phyloP scores from a whole-genome alignment of 2,329 filamentous ascomycete species.

The Phaeosphaeria sp. region DNA sequence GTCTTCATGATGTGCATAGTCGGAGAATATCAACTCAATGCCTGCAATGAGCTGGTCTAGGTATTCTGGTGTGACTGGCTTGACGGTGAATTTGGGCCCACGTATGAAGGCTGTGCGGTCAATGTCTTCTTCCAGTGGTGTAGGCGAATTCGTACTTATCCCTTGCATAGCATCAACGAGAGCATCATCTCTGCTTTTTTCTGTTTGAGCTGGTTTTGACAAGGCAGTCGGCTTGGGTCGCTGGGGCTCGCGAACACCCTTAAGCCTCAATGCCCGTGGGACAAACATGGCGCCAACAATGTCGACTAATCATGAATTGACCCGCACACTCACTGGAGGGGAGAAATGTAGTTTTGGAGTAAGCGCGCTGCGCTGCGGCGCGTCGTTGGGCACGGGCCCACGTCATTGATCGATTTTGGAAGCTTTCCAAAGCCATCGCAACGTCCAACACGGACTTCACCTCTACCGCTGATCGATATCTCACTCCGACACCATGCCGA shows the following conservation, averaged over 20 bases:
- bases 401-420: slow-evolving; percentile 11
- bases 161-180: slow-evolving; percentile 31
- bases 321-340: neutral
- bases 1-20: slow-evolving; percentile 44
- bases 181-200: slow-evolving; percentile 25
- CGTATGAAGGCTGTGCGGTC: slow-evolving; percentile 13
- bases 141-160: slow-evolving; percentile 29
- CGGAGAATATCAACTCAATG: slow-evolving; percentile 43
- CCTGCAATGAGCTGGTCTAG: slow-evolving; percentile 38
- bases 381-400: slow-evolving; percentile 21
- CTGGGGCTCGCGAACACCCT: slow-evolving; percentile 30
- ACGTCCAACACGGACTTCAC: too few relatives aligned
- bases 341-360: neutral
- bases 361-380: neutral
- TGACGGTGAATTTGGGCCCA: slow-evolving; percentile 27
- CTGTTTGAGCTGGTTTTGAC: slow-evolving; percentile 5
- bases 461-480: neutral
- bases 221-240: slow-evolving; percentile 12
- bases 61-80: slow-evolving; percentile 32
- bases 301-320: neutral
- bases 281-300: slow-evolving; percentile 36
- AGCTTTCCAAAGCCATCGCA: neutral
- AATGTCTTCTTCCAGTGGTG: slow-evolving; percentile 12
- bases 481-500: slow-evolving; percentile 55
- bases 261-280: slow-evolving; percentile 41